Conservation (phyloP, 2,329 filamentous ascomycete genomes). For the Colletotrichum sp. region DNA sequence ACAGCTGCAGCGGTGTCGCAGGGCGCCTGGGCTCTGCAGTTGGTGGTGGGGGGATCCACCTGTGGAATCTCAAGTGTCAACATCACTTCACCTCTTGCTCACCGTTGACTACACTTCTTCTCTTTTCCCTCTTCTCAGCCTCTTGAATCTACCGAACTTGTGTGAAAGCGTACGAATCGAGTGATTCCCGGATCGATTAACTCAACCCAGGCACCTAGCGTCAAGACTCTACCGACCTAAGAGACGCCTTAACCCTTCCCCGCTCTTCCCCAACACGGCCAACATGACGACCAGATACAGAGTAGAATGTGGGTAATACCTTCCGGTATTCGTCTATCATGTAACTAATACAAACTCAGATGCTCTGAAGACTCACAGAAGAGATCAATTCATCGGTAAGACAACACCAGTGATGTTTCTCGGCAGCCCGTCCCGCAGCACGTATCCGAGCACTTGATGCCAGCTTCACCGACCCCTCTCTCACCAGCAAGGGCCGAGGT, state of each 20-base stretch:
- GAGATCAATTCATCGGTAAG: constrained; percentile 85
- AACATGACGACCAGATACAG: constrained; percentile 69
- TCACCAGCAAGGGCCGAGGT: background rate
- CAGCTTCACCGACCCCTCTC: background rate
- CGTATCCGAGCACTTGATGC: background rate
- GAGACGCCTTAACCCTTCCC: background rate
- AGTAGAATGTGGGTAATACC: constrained; percentile 70
- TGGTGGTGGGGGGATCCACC: background rate
- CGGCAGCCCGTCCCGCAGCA: background rate
- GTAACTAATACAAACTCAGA: constrained; percentile 42
- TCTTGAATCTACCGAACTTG: background rate
- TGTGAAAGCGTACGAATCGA: background rate
- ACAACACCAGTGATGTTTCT: background rate
- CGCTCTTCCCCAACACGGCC: background rate
- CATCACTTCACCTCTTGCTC: constrained; percentile 1
- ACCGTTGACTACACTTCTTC: background rate
- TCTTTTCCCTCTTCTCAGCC: background rate
- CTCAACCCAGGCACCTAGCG: background rate
- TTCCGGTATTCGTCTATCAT: background rate
- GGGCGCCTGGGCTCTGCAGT: background rate
- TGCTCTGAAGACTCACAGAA: constrained; percentile 80
- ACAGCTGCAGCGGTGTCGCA: background rate
- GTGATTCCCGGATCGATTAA: background rate
- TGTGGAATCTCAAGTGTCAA: constrained; percentile 11
- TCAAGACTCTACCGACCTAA: background rate